These are phyloP conservation scores for Tetrastigma voinierianum DNA, from an alignment of 164 flowering plant genomes.

Conservation along the genomic window DNA sequence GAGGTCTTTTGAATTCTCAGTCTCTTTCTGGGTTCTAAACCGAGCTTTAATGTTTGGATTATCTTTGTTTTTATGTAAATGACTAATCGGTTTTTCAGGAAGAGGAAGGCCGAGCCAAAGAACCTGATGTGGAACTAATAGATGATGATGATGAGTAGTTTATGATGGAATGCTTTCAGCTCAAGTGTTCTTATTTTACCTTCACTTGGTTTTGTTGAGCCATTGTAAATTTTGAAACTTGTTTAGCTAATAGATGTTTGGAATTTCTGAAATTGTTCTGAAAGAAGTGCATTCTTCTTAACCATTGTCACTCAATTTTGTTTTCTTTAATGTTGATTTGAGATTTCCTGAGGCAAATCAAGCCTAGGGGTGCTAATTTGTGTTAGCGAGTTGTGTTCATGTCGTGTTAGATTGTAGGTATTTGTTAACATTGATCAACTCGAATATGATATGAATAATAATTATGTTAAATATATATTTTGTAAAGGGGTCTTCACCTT, in stretches of 20 bases:
- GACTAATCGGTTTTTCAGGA: conserved; percentile 11
- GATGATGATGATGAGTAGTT: conserved; percentile 26
- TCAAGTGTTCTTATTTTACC: background rate
- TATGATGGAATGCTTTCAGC: background rate
- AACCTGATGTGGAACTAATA: conserved; percentile 14
- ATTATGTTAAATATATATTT: too few relatives aligned
- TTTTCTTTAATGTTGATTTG: too few relatives aligned
- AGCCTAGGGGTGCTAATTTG: too few relatives aligned
- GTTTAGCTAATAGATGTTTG: background rate
- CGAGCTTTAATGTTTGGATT: background rate
- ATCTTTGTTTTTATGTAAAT: background rate
- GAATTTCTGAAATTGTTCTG: too few relatives aligned
- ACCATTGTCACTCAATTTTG: too few relatives aligned
- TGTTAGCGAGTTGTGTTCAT: too few relatives aligned
- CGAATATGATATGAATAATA: too few relatives aligned
- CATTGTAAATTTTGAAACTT: conserved; percentile 22
- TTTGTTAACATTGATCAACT: too few relatives aligned
- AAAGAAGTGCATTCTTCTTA: too few relatives aligned
- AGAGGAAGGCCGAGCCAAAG: conserved; percentile 26
- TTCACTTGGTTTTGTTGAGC: background rate
- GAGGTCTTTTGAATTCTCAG: conserved; percentile 18
- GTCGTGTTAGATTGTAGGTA: too few relatives aligned
- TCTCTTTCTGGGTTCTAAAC: background rate
- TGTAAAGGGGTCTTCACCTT: too few relatives aligned
- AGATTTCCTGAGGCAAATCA: too few relatives aligned